These are phyloP conservation scores for Knoxdaviesia proteae DNA, from an alignment of 2,329 filamentous ascomycete species.

Conservation along the genomic window DNA sequence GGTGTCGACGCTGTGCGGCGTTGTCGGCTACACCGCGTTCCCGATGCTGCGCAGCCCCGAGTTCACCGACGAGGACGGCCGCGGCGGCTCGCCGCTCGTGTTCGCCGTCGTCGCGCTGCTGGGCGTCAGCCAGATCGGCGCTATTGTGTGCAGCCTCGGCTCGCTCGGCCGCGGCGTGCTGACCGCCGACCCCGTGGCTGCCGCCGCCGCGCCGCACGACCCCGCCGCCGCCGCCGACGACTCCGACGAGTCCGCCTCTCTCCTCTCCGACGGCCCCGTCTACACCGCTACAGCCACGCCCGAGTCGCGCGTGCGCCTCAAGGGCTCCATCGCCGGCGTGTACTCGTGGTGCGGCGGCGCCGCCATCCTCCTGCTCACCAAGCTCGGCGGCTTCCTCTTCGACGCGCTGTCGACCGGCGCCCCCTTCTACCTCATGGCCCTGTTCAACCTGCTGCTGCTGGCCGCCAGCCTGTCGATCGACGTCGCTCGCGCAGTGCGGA, in stretches of 20 bases:
- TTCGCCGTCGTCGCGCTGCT: constrained; percentile 63
- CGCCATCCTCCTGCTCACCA: constrained; percentile 79
- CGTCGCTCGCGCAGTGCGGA: constrained; percentile 17
- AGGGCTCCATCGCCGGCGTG: constrained; percentile 84
- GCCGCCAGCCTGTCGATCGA: constrained; percentile 31
- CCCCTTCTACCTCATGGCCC: constrained; percentile 88
- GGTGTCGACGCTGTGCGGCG: constrained; percentile 48
- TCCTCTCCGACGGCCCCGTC: not conserved
- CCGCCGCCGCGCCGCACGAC: constrained; percentile 9
- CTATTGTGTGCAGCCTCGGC: constrained; percentile 88
- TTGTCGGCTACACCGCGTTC: constrained; percentile 59
- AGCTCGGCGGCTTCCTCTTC: constrained; percentile 72
- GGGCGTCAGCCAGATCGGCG: constrained; percentile 84
- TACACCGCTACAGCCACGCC: constrained; percentile 3
- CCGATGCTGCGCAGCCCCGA: constrained; percentile 62
- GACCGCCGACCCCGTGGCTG: constrained; percentile 12
- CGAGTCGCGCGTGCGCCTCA: constrained; percentile 39
- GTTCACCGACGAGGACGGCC: constrained; percentile 37
- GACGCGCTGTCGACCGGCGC: constrained; percentile 53
- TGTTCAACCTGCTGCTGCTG: constrained; percentile 60
- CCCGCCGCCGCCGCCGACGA: constrained; percentile 20
- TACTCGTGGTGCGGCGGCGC: constrained; percentile 82
- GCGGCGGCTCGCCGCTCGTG: constrained; percentile 46
- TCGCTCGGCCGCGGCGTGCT: constrained; percentile 67
- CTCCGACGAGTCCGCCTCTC: constrained; percentile 9